Base-by-base conservation (phyloP, 164 flowering plant species). In the Chimonanthus praecox region DNA sequence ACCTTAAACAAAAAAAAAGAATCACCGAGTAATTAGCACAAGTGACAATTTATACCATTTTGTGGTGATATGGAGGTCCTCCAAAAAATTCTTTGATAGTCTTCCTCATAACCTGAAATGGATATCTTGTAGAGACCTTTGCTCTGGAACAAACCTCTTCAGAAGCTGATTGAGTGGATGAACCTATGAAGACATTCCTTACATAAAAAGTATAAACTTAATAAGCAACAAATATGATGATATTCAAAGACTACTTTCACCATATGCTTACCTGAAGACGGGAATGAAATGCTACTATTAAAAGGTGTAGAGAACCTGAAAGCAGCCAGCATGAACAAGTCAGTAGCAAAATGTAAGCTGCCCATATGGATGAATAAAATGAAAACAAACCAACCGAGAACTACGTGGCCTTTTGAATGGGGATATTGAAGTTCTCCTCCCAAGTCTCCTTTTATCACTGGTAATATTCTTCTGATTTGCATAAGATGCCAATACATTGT, bases 381-480 rank as follows among this genome's bases (percentile, higher is more conserved):
- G 46, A 72, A 46, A 18, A 46, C 43, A 50, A 63, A 75, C 77
- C 67, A 48, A 82, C 84, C 78, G 68, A 43, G 97, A 87, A 80
- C 66, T 81, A 15, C 97, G 90, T 6, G 98, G 99, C 81, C 80
- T 91, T 84, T 96, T 96, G 83, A 96, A 96, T 67, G 99, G 90
- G 78, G 98, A 88, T 43, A 76, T 60, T 70, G 89, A 85, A 75
- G 72, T 85, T 78, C 70, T 78, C 67, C 77, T 77, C 49, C 86
- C 84, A 63, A 78, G 71, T 76, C 76, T 88, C 77, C 82, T 84
- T 82, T 88, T 88, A 73, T 83, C 90, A 70, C 47, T 50, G 33
- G 69, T 69, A 69, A 62, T 67, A 54, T 75, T 80, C 18, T 71
- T 86, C 68, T 70, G 80, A 67, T 72, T 76, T 20, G 50, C 64